phyloP scores from a whole-genome alignment of 495 filamentous ascomycete genomes.

The Bombardia bombarda region DNA sequence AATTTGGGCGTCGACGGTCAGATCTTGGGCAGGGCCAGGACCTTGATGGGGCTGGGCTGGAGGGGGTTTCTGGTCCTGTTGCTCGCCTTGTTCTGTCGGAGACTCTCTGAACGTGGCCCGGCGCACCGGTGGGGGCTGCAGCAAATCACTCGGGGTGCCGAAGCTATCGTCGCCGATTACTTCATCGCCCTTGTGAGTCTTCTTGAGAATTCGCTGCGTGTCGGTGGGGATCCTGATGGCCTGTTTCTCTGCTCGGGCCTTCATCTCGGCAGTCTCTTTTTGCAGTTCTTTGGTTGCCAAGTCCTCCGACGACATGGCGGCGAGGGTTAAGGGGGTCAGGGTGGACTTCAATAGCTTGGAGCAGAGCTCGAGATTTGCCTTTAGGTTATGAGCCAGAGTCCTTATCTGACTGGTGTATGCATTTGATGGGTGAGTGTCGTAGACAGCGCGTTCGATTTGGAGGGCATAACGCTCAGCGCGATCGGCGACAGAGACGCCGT shows the following conservation, averaged over 20 bases:
- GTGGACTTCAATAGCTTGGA: slow-evolving; percentile 63
- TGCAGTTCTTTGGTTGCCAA: slow-evolving; percentile 89
- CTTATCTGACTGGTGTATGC: slow-evolving; percentile 38
- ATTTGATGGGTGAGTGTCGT: slow-evolving; percentile 33
- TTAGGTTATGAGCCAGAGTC: slow-evolving; percentile 70
- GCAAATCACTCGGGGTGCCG: slow-evolving; percentile 28
- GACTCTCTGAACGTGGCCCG: too few species aligned
- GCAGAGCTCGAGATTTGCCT: slow-evolving; percentile 72
- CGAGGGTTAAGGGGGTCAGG: slow-evolving; percentile 63
- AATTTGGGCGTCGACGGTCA: slow-evolving; percentile 44
- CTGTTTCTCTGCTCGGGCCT: slow-evolving; percentile 68
- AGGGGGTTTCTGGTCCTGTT: slow-evolving; percentile 20
- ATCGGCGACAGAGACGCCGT: slow-evolving; percentile 26
- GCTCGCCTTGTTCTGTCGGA: slow-evolving; percentile 18
- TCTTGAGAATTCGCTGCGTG: slow-evolving; percentile 65
- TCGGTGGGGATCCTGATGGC: slow-evolving; percentile 77
- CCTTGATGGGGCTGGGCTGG: slow-evolving; percentile 11
- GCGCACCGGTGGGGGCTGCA: slow-evolving; percentile 21
- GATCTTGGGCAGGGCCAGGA: too few species aligned
- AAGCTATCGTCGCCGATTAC: slow-evolving; percentile 60
- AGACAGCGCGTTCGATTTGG: slow-evolving; percentile 60
- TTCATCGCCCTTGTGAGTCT: slow-evolving; percentile 95
- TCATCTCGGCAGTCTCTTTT: slow-evolving; percentile 66
- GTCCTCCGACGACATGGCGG: slow-evolving; percentile 76
- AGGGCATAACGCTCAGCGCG: slow-evolving; percentile 45